phyloP scores from a whole-genome alignment of 495 filamentous ascomycete genomes.

The Immersiella caudata region DNA sequence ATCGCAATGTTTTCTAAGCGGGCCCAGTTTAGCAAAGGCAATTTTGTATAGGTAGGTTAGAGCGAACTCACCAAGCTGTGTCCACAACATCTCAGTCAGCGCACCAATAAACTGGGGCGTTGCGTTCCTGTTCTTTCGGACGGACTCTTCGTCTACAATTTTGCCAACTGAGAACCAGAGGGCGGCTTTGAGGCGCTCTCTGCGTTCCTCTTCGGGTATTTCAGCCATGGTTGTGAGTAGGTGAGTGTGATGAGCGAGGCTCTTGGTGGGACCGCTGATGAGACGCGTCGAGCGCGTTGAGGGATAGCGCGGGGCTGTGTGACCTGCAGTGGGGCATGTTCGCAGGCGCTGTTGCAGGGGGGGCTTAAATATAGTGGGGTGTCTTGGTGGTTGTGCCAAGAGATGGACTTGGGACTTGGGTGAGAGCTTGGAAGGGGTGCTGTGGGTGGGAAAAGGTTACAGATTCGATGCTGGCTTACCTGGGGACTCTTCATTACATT shows the following conservation, averaged over 20 bases:
- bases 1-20: slow-evolving; percentile 68
- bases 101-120: slow-evolving; percentile 95
- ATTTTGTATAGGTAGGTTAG: slow-evolving; percentile 22
- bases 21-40: no score
- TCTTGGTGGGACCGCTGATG: background rate
- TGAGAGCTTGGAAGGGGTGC: background rate
- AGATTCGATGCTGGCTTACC: no score
- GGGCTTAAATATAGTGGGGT: background rate
- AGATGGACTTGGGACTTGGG: background rate
- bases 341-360: background rate
- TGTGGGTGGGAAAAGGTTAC: background rate
- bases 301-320: background rate
- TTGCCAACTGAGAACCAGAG: slow-evolving; percentile 92
- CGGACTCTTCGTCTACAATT: slow-evolving; percentile 83
- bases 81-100: slow-evolving; percentile 87
- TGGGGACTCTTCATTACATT: background rate
- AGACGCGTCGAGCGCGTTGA: slow-evolving; percentile 26
- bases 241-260: background rate
- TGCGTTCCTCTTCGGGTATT: background rate
- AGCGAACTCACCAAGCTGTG: slow-evolving; percentile 71
- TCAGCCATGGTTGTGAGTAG: background rate
- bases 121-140: slow-evolving; percentile 76
- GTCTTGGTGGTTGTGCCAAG: background rate
- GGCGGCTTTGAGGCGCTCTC: slow-evolving; percentile 79
- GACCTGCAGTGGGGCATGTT: background rate